These are phyloP conservation scores for Hanseniaspora vineae DNA, from an alignment of 805 yeast species.

Conservation along the genomic window DNA sequence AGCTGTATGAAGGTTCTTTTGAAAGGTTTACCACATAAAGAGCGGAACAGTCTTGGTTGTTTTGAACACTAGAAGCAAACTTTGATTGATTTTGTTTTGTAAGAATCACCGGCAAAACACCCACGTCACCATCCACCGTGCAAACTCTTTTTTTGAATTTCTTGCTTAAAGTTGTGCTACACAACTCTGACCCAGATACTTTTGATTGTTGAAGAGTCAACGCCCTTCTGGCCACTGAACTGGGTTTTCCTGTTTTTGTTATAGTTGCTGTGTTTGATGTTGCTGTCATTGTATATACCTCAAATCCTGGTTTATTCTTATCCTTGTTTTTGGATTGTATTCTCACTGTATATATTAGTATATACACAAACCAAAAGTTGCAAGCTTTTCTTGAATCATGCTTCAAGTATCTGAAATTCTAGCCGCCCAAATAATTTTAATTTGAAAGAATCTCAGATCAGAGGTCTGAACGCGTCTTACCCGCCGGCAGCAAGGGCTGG, in stretches of 20 bases:
- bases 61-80: no score
- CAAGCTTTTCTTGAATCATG: no score
- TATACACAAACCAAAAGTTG: no score
- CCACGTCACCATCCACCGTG: conserved; percentile 2
- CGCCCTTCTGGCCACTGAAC: background rate
- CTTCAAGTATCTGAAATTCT: no score
- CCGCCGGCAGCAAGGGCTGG: no score
- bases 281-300: background rate
- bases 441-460: no score
- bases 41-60: background rate
- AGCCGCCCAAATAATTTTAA: no score
- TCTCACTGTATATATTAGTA: no score
- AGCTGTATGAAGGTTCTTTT: no score
- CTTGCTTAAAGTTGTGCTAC: background rate
- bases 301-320: no score
- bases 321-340: no score
- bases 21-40: background rate
- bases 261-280: background rate
- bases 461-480: no score
- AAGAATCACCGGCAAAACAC: conserved; percentile 1
- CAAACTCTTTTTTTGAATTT: background rate
- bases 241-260: background rate
- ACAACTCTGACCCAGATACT: background rate
- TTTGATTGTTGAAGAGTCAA: background rate
- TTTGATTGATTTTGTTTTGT: background rate